Conservation (phyloP, 805 yeast species). For the Pichia nanzhaoensis region DNA sequence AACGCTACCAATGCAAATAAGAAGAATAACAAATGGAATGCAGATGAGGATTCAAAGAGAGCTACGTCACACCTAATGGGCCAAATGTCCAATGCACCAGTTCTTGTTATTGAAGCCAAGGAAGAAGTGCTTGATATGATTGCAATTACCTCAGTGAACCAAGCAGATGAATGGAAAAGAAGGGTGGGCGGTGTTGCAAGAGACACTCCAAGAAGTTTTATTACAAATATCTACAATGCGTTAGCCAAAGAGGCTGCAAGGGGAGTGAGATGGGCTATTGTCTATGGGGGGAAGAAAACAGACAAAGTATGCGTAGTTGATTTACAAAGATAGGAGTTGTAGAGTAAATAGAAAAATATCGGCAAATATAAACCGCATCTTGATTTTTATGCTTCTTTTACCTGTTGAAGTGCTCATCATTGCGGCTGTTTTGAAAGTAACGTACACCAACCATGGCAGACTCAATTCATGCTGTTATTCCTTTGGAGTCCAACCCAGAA, state of each 20-base stretch:
- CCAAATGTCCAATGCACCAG: conserved; percentile 57
- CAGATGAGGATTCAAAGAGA: conserved; percentile 65
- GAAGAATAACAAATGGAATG: conserved; percentile 67
- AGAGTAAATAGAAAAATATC: too few species aligned
- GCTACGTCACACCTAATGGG: conserved; percentile 51
- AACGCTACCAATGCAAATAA: conserved; percentile 76
- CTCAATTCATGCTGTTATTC: conserved; percentile 48
- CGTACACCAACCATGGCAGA: neutral
- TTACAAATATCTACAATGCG: conserved; percentile 64
- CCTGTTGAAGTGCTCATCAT: too few species aligned
- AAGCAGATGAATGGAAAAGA: conserved; percentile 76
- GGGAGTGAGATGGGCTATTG: conserved; percentile 68
- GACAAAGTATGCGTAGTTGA: conserved; percentile 65
- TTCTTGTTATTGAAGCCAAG: conserved; percentile 69
- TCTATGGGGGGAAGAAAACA: conserved; percentile 76
- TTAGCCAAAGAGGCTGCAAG: conserved; percentile 65
- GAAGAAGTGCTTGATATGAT: conserved; percentile 86
- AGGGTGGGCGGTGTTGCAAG: conserved; percentile 80
- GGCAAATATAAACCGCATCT: too few species aligned
- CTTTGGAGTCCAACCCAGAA: conserved; percentile 86
- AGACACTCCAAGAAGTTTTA: conserved; percentile 73
- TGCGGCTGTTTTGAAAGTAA: neutral
- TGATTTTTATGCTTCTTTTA: too few species aligned
- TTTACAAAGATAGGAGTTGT: conserved; percentile 40
- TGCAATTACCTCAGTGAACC: conserved; percentile 63